phyloP scores from a whole-genome alignment of 352 stramenopile species.

The Blastocystis sp. region DNA sequence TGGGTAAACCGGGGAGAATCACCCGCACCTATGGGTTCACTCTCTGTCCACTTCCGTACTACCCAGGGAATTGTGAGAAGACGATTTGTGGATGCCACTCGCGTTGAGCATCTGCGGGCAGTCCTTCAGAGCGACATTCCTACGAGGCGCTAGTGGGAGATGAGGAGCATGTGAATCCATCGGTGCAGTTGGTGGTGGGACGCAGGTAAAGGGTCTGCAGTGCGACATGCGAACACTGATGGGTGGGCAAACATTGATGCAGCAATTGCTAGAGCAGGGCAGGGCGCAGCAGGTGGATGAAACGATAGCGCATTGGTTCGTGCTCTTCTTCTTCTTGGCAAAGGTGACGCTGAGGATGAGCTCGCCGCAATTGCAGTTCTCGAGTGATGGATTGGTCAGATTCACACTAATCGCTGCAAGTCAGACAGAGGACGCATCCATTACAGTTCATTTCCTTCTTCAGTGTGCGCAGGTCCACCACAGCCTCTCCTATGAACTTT shows the following conservation, averaged over 20 bases:
- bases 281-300: background rate
- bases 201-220: background rate
- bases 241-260: background rate
- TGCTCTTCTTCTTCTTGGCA: background rate
- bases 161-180: background rate
- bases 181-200: background rate
- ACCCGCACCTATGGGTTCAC: background rate
- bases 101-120: background rate
- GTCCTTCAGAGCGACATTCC: background rate
- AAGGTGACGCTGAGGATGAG: background rate
- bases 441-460: background rate
- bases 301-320: background rate
- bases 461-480: background rate
- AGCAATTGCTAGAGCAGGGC: background rate
- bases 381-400: background rate
- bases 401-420: background rate
- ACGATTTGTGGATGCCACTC: background rate
- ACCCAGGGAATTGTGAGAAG: background rate
- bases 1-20: background rate
- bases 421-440: background rate
- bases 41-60: background rate
- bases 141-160: background rate
- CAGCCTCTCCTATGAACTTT: constrained; percentile 25
- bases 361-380: background rate
- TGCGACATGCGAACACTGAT: background rate